phyloP scores from a whole-genome alignment of 441 rosid species.

The Aleurites moluccanus region DNA sequence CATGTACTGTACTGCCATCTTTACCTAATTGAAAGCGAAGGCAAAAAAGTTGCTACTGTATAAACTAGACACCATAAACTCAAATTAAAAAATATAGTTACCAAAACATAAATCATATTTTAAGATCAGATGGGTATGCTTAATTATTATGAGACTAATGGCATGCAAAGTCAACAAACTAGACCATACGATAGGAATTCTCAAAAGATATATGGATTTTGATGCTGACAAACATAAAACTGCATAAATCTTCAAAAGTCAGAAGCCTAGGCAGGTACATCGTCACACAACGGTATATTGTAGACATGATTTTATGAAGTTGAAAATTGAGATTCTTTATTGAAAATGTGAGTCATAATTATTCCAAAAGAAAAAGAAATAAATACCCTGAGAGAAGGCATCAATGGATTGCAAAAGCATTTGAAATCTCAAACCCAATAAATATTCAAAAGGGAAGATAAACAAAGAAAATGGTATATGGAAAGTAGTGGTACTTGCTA shows the following conservation, averaged over 20 bases:
- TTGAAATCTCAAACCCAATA: not conserved
- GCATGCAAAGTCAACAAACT: not conserved
- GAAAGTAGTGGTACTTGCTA: not conserved
- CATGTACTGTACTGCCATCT: slow-evolving; percentile 97
- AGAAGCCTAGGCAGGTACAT: not conserved
- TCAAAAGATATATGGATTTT: not conserved
- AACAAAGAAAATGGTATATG: not conserved
- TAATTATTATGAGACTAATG: not conserved
- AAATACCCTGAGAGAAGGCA: slow-evolving; percentile 1
- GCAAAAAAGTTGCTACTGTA: slow-evolving; percentile 18
- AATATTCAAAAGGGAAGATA: not conserved
- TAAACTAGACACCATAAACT: slow-evolving; percentile 13
- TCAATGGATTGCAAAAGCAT: slow-evolving; percentile 3
- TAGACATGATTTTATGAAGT: not conserved
- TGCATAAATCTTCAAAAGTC: not conserved
- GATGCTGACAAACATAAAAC: not conserved
- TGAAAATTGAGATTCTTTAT: not conserved
- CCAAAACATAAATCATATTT: slow-evolving; percentile 1
- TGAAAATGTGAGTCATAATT: not conserved
- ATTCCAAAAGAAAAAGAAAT: slow-evolving; percentile 3
- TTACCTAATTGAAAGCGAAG: slow-evolving; percentile 52
- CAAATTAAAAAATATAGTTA: not conserved
- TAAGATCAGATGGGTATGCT: not conserved
- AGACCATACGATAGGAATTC: slow-evolving; percentile 10
- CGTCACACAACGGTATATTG: not conserved